Percentiles rank a stretch among this genome's conserved stretches.
These are phyloP conservation scores for Taphrina confusa DNA, from an alignment of 1,139 yeast genomes.

Conservation along the genomic window DNA sequence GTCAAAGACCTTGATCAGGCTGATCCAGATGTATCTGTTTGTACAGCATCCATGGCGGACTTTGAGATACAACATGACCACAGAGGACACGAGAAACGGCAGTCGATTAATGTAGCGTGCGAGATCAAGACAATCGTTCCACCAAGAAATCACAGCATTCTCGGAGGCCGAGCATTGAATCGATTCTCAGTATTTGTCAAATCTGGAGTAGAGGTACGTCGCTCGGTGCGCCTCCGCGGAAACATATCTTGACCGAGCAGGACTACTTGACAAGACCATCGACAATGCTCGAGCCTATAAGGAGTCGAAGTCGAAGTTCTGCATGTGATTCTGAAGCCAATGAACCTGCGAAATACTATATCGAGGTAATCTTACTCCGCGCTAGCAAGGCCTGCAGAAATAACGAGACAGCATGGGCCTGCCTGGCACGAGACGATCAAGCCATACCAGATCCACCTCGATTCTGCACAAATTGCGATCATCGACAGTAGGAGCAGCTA, in stretches of 20 bases:
- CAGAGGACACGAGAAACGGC: too few species aligned
- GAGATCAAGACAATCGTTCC: neutral
- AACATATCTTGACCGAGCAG: neutral
- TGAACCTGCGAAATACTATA: neutral
- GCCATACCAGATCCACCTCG: neutral
- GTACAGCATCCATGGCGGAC: neutral
- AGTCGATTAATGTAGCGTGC: neutral
- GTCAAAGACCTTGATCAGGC: neutral
- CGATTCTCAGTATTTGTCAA: slow-evolving; percentile 4
- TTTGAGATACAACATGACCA: too few species aligned
- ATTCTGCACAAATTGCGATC: neutral
- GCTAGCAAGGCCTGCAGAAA: too few species aligned
- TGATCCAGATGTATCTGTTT: neutral
- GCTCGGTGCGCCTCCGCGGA: neutral
- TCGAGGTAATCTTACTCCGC: slow-evolving; percentile 2
- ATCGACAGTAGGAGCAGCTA: neutral
- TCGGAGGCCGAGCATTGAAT: neutral
- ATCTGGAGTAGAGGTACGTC: slow-evolving; percentile 7
- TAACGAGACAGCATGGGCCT: slow-evolving; percentile 11
- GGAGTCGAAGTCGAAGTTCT: too few species aligned
- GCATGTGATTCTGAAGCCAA: neutral
- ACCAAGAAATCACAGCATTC: neutral
- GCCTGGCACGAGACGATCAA: slow-evolving; percentile 5
- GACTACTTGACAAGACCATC: neutral
- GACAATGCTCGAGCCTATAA: too few species aligned